phyloP scores from a whole-genome alignment of 495 filamentous ascomycete genomes.

The Lindgomyces ingoldianus region DNA sequence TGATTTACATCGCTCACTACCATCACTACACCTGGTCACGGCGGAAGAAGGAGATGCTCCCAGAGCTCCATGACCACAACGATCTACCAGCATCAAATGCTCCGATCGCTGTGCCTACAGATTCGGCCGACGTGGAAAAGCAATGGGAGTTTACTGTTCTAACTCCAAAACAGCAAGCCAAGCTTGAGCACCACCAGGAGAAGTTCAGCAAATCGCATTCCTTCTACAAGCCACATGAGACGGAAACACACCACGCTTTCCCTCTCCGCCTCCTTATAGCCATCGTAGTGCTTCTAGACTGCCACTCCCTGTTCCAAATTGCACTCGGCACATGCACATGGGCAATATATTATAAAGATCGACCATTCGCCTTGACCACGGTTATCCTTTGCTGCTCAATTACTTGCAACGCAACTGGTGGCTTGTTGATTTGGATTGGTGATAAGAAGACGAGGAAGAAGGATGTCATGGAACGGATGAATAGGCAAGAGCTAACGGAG shows the following conservation, averaged over 20 bases:
- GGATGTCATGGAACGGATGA: slow-evolving; percentile 73
- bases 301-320: slow-evolving; percentile 73
- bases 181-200: slow-evolving; percentile 68
- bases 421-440: slow-evolving; percentile 70
- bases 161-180: slow-evolving; percentile 59
- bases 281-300: slow-evolving; percentile 72
- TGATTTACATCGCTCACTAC: slow-evolving; percentile 68
- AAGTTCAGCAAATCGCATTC: slow-evolving; percentile 77
- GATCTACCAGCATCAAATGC: slow-evolving; percentile 59
- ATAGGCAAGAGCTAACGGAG: slow-evolving; percentile 69
- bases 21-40: slow-evolving; percentile 72
- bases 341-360: slow-evolving; percentile 63
- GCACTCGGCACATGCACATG: slow-evolving; percentile 73
- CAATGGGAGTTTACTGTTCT: slow-evolving; percentile 62
- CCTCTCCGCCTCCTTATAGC: slow-evolving; percentile 68
- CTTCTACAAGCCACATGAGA: slow-evolving; percentile 86
- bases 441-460: slow-evolving; percentile 75
- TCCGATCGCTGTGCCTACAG: slow-evolving; percentile 38
- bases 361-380: slow-evolving; percentile 70
- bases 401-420: slow-evolving; percentile 68
- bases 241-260: slow-evolving; percentile 75
- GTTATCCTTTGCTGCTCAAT: slow-evolving; percentile 78
- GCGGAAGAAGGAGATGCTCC: slow-evolving; percentile 62
- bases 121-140: slow-evolving; percentile 45
- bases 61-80: slow-evolving; percentile 67